Conservation (phyloP, 805 yeast species). For the Vanderwaltozyma yarrowii region DNA sequence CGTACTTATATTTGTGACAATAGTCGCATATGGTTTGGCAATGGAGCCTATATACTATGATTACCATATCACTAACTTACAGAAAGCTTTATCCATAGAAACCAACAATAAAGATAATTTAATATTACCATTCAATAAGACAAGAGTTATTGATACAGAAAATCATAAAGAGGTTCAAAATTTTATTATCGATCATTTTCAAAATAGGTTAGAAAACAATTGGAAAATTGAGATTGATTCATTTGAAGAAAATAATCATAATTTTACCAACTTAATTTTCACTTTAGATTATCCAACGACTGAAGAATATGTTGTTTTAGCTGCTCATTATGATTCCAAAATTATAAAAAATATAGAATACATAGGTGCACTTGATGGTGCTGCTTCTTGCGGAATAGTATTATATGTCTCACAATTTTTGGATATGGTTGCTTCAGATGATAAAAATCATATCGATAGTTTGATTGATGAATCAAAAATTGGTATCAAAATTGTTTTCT, state of each 20-base stretch:
- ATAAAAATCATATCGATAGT: slow-evolving; percentile 4
- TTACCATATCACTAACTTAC: slow-evolving; percentile 1
- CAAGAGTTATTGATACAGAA: slow-evolving; percentile 35
- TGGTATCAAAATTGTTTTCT: slow-evolving; percentile 42
- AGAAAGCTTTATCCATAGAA: slow-evolving; percentile 4
- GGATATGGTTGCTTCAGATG: slow-evolving; percentile 8
- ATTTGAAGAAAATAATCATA: slow-evolving; percentile 29
- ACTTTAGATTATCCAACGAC: slow-evolving; percentile 17
- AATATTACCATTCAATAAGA: slow-evolving; percentile 28
- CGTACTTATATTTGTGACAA: neutral
- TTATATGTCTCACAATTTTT: slow-evolving; percentile 34
- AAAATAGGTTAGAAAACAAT: slow-evolving; percentile 10
- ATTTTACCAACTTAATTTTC: slow-evolving; percentile 32
- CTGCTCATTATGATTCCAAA: slow-evolving; percentile 50
- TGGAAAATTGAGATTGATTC: slow-evolving; percentile 27
- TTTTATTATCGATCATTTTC: slow-evolving; percentile 30
- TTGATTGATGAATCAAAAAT: neutral
- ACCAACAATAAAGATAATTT: slow-evolving; percentile 5
- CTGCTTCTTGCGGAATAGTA: slow-evolving; percentile 45
- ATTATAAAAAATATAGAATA: slow-evolving; percentile 39
- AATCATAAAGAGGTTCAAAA: slow-evolving; percentile 31
- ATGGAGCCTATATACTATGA: neutral
- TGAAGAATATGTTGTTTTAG: slow-evolving; percentile 30
- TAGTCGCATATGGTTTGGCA: neutral
- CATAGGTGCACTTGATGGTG: slow-evolving; percentile 51